phyloP scores from a whole-genome alignment of 768 basidiomycete genomes.

The Crepidotus variabilis region DNA sequence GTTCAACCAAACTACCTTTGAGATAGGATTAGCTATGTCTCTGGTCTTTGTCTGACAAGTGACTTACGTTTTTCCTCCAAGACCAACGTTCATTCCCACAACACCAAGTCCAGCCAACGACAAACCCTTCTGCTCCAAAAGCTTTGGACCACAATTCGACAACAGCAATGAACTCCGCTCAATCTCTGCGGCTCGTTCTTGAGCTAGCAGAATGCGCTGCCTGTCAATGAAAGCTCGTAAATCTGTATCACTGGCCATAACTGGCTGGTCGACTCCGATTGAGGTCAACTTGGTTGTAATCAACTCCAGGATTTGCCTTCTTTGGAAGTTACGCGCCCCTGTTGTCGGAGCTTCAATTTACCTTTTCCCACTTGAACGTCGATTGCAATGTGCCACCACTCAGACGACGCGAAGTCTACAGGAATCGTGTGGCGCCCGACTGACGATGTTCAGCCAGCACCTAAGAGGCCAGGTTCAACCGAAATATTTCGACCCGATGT shows the following conservation, averaged over 20 bases:
- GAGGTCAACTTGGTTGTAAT: neutral
- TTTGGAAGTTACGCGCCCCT: neutral
- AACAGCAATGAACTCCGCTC: conserved; percentile 74
- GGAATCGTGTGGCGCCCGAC: conserved; percentile 41
- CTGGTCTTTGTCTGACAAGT: neutral
- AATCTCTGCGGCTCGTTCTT: conserved; percentile 83
- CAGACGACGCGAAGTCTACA: conserved; percentile 9
- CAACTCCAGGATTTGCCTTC: neutral
- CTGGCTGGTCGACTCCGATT: neutral
- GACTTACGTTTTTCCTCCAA: conserved; percentile 87
- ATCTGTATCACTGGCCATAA: conserved; percentile 30
- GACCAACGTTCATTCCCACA: conserved; percentile 70
- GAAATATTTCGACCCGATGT: conserved; percentile 54
- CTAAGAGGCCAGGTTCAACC: conserved; percentile 26
- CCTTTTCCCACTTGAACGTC: neutral
- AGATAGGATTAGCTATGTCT: conserved; percentile 17
- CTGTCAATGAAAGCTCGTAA: conserved; percentile 60
- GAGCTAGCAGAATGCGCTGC: conserved; percentile 60
- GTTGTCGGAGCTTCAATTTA: neutral
- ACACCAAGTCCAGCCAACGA: conserved; percentile 73
- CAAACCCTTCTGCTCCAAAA: conserved; percentile 87
- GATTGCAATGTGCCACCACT: conserved; percentile 17
- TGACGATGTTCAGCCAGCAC: conserved; percentile 25
- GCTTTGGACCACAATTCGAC: conserved; percentile 76
- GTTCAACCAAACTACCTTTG: conserved; percentile 73